Conservation (phyloP, 306 rosid species). For the Cucurbita moschata region DNA sequence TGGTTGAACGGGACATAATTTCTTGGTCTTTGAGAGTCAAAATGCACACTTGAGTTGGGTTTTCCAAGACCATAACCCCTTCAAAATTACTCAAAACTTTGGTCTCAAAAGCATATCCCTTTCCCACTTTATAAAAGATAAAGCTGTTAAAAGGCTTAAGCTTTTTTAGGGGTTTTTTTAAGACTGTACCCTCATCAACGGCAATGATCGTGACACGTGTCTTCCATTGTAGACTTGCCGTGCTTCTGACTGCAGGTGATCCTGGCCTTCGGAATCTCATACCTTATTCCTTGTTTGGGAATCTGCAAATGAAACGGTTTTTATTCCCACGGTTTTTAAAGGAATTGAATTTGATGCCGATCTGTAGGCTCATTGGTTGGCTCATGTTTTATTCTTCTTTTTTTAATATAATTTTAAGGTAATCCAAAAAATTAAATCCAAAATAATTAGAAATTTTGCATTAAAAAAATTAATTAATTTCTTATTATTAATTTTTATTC, state of each 20-base stretch:
- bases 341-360: not conserved
- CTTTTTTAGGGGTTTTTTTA: not conserved
- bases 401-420: not conserved
- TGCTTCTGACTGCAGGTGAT: not conserved
- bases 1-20: not conserved
- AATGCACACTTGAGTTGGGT: conserved; percentile 4
- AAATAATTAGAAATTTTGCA: too few relatives aligned
- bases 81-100: not conserved
- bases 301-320: not conserved
- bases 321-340: not conserved
- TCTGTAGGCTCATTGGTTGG: not conserved
- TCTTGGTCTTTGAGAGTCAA: conserved; percentile 4
- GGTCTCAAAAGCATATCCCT: not conserved
- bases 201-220: not conserved
- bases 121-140: conserved; percentile 1
- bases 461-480: too few relatives aligned
- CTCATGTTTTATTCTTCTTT: not conserved
- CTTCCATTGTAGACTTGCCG: not conserved
- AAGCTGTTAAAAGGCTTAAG: not conserved
- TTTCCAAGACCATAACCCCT: not conserved
- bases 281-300: not conserved
- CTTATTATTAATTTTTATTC: too few relatives aligned
- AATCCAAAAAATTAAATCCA: too few relatives aligned
- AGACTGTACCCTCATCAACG: not conserved
- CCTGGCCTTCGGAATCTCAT: not conserved